These are phyloP conservation scores for Auriscalpium microsporum DNA, from an alignment of 768 basidiomycete genomes.

Conservation along the genomic window DNA sequence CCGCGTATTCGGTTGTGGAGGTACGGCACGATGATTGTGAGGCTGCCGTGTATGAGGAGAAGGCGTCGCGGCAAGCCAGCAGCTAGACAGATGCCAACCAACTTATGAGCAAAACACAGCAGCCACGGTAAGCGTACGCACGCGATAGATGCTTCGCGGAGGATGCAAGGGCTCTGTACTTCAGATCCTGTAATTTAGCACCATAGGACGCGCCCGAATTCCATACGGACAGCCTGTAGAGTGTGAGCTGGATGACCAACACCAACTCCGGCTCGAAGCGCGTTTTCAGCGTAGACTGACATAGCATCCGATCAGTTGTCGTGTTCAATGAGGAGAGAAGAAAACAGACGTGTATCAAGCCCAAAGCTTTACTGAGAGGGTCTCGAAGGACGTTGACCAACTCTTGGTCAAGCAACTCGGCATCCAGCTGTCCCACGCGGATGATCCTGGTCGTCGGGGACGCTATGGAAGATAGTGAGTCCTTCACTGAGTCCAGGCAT, in stretches of 20 bases:
- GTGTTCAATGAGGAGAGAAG: slow-evolving; percentile 18
- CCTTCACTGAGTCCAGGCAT: slow-evolving; percentile 39
- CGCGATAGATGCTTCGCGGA: not conserved
- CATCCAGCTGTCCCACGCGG: slow-evolving; percentile 87
- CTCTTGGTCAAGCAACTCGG: slow-evolving; percentile 84
- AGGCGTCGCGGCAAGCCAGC: slow-evolving; percentile 56
- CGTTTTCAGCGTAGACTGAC: slow-evolving; percentile 47
- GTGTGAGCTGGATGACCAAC: slow-evolving; percentile 56
- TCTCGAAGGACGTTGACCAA: slow-evolving; percentile 74
- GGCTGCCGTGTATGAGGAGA: slow-evolving; percentile 55
- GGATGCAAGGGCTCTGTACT: slow-evolving; percentile 35
- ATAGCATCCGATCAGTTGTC: slow-evolving; percentile 3
- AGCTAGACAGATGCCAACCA: slow-evolving; percentile 28
- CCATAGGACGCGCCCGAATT: slow-evolving; percentile 75
- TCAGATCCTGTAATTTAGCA: slow-evolving; percentile 70
- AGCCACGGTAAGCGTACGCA: slow-evolving; percentile 10
- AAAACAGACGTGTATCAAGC: slow-evolving; percentile 47
- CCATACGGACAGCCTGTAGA: slow-evolving; percentile 84
- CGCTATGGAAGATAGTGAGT: slow-evolving; percentile 26
- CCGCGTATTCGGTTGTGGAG: slow-evolving; percentile 63
- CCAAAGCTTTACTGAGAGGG: slow-evolving; percentile 68
- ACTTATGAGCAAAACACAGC: slow-evolving; percentile 4
- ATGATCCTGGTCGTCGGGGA: slow-evolving; percentile 32
- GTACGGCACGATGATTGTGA: slow-evolving; percentile 76
- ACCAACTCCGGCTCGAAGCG: slow-evolving; percentile 69